phyloP scores from a whole-genome alignment of 257 asterid species.

The Primulina huaijiensis region DNA sequence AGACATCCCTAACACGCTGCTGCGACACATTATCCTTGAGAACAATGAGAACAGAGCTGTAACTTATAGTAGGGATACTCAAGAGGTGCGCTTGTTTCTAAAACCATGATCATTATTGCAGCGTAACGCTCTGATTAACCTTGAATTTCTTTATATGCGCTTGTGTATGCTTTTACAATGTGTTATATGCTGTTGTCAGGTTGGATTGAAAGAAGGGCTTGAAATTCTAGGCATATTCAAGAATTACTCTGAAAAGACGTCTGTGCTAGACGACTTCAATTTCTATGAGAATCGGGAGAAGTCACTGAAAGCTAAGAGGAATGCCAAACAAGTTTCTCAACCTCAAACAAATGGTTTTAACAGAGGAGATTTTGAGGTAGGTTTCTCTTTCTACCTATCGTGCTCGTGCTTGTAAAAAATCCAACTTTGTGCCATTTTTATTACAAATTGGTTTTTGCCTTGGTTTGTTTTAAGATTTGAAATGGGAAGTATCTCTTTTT shows the following conservation, averaged over 20 bases:
- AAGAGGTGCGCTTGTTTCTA: conserved; percentile 51
- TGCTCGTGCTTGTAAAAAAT: too few relatives aligned
- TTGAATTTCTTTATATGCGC: not conserved
- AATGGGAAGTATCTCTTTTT: too few relatives aligned
- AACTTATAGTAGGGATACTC: conserved; percentile 78
- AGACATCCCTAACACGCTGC: conserved; percentile 58
- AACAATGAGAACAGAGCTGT: conserved; percentile 69
- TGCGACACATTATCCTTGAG: conserved; percentile 68
- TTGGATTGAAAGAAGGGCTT: conserved; percentile 62
- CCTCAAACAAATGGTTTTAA: conserved; percentile 26
- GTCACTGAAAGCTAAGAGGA: conserved; percentile 45
- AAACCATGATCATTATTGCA: not conserved
- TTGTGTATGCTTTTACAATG: not conserved
- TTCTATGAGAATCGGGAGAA: conserved; percentile 75
- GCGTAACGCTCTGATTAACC: not conserved
- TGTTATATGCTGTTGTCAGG: conserved; percentile 33
- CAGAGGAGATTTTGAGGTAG: conserved; percentile 35
- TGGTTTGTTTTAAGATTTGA: too few relatives aligned
- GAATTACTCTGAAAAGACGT: conserved; percentile 50
- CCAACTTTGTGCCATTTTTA: too few relatives aligned
- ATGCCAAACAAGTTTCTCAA: conserved; percentile 27
- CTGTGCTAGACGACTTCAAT: conserved; percentile 60
- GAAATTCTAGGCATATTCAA: conserved; percentile 78
- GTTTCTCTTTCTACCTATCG: not conserved
- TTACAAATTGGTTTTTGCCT: too few relatives aligned